Percentiles rank a stretch among this genome's conserved stretches.
These are phyloP conservation scores for Aspergillus coremiiformis DNA, from an alignment of 495 filamentous ascomycete species.

Conservation along the genomic window DNA sequence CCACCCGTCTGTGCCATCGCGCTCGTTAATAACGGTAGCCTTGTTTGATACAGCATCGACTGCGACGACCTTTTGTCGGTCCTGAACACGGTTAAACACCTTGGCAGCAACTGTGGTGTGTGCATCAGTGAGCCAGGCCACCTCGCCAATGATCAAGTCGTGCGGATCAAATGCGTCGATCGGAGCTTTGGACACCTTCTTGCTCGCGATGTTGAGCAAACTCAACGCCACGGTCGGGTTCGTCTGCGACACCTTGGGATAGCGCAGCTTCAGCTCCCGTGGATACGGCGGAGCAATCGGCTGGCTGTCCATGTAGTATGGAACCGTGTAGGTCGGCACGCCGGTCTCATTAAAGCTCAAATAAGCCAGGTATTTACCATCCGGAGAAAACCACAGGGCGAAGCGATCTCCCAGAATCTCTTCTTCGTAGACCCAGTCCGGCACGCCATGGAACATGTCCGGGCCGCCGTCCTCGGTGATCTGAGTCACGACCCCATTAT, in stretches of 20 bases:
- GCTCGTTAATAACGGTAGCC: conserved; percentile 6
- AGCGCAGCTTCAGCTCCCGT: conserved; percentile 13
- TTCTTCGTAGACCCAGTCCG: conserved; percentile 19
- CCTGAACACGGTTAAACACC: conserved; percentile 15
- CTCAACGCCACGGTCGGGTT: conserved; percentile 15
- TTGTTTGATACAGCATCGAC: conserved; percentile 4
- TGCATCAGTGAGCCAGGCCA: conserved; percentile 14
- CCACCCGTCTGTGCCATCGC: conserved; percentile 18
- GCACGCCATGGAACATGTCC: conserved; percentile 15
- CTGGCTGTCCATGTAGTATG: conserved; percentile 17
- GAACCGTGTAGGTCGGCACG: conserved; percentile 13
- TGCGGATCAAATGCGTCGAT: conserved; percentile 11
- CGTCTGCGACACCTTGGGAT: conserved; percentile 15
- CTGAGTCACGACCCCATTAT: conserved; percentile 6
- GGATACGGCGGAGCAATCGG: conserved; percentile 15
- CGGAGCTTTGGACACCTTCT: not conserved
- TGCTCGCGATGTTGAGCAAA: conserved; percentile 8
- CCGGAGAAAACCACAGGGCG: conserved; percentile 15
- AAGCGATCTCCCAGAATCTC: conserved; percentile 15
- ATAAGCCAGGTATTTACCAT: conserved; percentile 13
- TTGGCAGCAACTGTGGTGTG: conserved; percentile 13
- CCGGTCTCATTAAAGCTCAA: conserved; percentile 18
- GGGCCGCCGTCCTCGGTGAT: conserved; percentile 15
- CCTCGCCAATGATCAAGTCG: conserved; percentile 16
- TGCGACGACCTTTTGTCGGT: conserved; percentile 13